phyloP scores from a whole-genome alignment of 2,329 filamentous ascomycete genomes.

The Dichotomopilus funicola region DNA sequence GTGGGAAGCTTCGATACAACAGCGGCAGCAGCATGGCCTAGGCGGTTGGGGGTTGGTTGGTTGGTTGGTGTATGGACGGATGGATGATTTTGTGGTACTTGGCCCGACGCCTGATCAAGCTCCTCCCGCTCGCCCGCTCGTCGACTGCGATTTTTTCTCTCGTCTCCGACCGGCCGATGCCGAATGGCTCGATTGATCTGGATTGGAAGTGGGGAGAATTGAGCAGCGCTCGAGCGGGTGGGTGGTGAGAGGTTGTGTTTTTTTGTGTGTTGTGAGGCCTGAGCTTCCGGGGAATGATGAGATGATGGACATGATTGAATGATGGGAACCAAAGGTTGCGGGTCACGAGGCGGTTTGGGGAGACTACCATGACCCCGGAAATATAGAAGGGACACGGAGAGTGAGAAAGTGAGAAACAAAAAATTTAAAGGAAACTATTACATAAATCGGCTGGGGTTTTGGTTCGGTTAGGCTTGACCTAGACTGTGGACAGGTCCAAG shows the following conservation, averaged over 20 bases:
- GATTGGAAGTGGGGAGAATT: too few species aligned
- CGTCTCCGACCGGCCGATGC: not conserved
- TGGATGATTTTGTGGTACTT: too few species aligned
- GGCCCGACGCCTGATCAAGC: too few species aligned
- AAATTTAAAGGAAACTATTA: not conserved
- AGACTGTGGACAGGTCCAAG: too few species aligned
- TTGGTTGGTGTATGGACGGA: too few species aligned
- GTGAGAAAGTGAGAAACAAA: not conserved
- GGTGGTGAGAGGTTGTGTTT: too few species aligned
- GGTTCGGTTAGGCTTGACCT: too few species aligned
- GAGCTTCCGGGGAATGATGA: slow-evolving; percentile 3
- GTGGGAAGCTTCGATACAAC: slow-evolving; percentile 2
- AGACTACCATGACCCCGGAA: not conserved
- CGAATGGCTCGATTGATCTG: too few species aligned
- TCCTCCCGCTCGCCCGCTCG: not conserved
- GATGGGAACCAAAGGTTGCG: not conserved
- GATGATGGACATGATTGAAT: slow-evolving; percentile 14
- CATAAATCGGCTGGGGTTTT: too few species aligned
- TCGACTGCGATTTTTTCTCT: too few species aligned
- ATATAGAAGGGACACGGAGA: not conserved
- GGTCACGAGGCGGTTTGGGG: not conserved
- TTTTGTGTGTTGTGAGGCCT: too few species aligned
- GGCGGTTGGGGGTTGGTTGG: not conserved
- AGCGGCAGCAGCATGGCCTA: slow-evolving; percentile 6
- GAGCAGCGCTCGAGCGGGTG: too few species aligned